These are phyloP conservation scores for Fremontodendron californicum DNA, from an alignment of 345 rosid species.

Conservation along the genomic window DNA sequence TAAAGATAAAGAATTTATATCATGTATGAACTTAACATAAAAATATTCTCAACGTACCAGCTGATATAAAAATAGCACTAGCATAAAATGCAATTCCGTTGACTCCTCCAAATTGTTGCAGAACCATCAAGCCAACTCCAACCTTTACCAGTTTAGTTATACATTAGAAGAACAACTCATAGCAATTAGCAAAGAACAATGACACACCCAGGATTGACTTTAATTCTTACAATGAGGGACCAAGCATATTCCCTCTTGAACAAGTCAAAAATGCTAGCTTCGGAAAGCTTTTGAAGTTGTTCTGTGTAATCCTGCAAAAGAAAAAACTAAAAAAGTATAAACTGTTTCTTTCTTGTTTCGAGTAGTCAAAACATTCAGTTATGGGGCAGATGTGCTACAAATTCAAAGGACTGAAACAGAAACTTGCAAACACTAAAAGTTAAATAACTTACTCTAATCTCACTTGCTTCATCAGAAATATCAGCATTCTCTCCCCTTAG, in stretches of 20 bases:
- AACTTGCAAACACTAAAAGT: not conserved
- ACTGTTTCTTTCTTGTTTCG: not conserved
- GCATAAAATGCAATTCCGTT: conserved; percentile 51
- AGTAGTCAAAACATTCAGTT: not conserved
- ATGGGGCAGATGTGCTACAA: not conserved
- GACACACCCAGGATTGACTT: not conserved
- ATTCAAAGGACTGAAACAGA: not conserved
- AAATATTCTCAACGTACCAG: conserved; percentile 32
- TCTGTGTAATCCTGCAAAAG: conserved; percentile 39
- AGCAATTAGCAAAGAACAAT: not conserved
- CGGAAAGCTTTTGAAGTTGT: conserved; percentile 31
- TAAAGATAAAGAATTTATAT: not conserved
- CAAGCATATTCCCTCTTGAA: conserved; percentile 38
- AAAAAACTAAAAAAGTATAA: not conserved
- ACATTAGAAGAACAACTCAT: not conserved
- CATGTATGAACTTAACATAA: not conserved
- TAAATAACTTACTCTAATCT: conserved; percentile 44
- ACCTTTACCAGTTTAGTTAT: conserved; percentile 32
- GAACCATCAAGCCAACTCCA: conserved; percentile 69
- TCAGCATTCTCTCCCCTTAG: conserved; percentile 49
- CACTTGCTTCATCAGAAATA: conserved; percentile 49
- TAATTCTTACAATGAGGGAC: conserved; percentile 32
- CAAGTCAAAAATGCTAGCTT: conserved; percentile 35
- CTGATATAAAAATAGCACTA: conserved; percentile 44
- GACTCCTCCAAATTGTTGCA: conserved; percentile 84